A percentile compares a stretch with the other conserved stretches of the same genome.
These are phyloP conservation scores for Cercospora sojina DNA, from an alignment of 2,329 filamentous ascomycete species.

Conservation along the genomic window DNA sequence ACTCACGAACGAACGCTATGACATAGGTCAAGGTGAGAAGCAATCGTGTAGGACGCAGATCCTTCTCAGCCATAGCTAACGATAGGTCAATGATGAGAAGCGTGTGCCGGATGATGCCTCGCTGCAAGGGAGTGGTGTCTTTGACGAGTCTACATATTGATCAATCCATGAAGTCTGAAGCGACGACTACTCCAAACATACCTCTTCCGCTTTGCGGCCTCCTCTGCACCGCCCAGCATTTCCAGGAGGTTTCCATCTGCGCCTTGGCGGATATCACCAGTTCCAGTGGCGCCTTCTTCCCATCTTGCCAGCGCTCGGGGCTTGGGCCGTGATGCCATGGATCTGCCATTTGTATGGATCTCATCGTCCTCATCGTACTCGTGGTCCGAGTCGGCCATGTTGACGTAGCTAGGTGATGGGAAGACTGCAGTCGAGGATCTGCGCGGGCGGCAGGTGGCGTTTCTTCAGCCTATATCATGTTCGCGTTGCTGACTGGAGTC, in stretches of 20 bases:
- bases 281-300: conserved; percentile 37
- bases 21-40: conserved; percentile 79
- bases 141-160: conserved; percentile 64
- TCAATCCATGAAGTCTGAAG: not conserved
- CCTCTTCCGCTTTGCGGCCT: conserved; percentile 39
- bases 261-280: conserved; percentile 38
- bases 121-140: conserved; percentile 92
- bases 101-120: conserved; percentile 95
- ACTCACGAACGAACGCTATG: conserved; percentile 85
- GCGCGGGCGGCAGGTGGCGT: conserved; percentile 4
- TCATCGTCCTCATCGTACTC: conserved; percentile 34
- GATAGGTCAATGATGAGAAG: conserved; percentile 90
- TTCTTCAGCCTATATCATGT: conserved; percentile 5
- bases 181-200: conserved; percentile 11
- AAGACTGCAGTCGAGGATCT: not conserved
- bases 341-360: conserved; percentile 19
- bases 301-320: conserved; percentile 35
- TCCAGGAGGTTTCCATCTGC: conserved; percentile 37
- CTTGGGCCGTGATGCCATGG: conserved; percentile 32
- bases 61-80: conserved; percentile 91
- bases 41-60: conserved; percentile 84
- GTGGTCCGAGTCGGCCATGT: conserved; percentile 36
- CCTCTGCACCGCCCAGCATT: conserved; percentile 39
- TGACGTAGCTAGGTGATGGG: not conserved
- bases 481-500: not conserved